Evolutionary conservation across 768 basidiomycete species (phyloP), one percentile per base, ranked within the genome.

Genomic region (Mycena indigotica): DNA sequence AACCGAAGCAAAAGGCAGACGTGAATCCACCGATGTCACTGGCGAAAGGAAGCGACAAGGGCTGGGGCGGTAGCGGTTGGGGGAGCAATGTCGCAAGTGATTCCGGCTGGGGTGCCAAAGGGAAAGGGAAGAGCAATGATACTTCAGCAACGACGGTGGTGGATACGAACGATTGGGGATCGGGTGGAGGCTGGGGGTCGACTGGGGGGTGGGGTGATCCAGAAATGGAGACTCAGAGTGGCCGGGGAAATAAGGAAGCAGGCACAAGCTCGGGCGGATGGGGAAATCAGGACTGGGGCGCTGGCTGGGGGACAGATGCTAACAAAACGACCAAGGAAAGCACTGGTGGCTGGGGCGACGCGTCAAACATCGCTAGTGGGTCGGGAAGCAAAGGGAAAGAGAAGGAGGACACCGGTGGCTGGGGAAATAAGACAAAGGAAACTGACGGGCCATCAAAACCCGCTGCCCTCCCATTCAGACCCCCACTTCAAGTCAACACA

Each of bases 401-500:
- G 32, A 35, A 35, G 8, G 32, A 35, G 10, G 32, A 35, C 32
- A 35, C 8, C 17, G 32, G 32, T 35, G 32, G 32, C 17, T 35
- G 32, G 32, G 32, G 32, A 8, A 35, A 21, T 44, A 48, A 35
- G 0, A 45, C 19, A 17, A 44, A 23, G 8, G 8, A 28, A 35
- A 8, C 17, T 17, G 2, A 30, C 39, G 28, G 46, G 26, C 6
- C 32, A 28, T 38, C 46, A 49, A 40, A 28, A 28, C 39, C 28
- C 10, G 15, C 25, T 35, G 24, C 46, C n/a, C 46, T 26, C 28
- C 5, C 25, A 4, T 48, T 48, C 46, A 23, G 46, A 4, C 46
- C 46, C 4, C 46, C 46, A 28, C 46, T 48, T 2, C 28, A 45
- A 28, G 32, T 63, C 15, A 49, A 59, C 16, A 56, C 46, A 3